These are phyloP conservation scores for Neobulgaria alba DNA, from an alignment of 2,329 filamentous ascomycete genomes.

Conservation along the genomic window DNA sequence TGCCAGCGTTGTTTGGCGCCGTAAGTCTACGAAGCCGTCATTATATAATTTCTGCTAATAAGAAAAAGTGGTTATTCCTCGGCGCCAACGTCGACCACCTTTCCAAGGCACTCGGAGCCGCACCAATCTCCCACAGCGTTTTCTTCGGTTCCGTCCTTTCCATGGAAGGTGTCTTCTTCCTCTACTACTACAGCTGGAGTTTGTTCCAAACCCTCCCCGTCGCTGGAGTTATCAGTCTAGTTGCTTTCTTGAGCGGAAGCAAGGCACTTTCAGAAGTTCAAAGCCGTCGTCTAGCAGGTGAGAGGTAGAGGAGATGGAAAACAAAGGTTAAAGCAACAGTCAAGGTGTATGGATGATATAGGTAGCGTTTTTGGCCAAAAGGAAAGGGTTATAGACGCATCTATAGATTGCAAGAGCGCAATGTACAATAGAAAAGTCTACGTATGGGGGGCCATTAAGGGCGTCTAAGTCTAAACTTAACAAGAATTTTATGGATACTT, in stretches of 20 bases:
- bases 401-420: slow-evolving; percentile 11
- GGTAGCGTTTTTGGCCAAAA: slow-evolving; percentile 4
- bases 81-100: slow-evolving; percentile 80
- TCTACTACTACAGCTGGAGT: slow-evolving; percentile 90
- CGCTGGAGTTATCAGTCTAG: slow-evolving; percentile 55
- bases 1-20: slow-evolving; percentile 63
- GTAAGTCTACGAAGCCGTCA: slow-evolving; percentile 40
- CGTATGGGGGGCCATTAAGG: neutral
- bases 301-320: slow-evolving; percentile 15
- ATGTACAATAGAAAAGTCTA: slow-evolving; percentile 13
- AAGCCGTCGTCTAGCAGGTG: slow-evolving; percentile 65
- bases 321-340: neutral
- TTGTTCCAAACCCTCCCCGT: slow-evolving; percentile 82
- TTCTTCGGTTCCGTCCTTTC: slow-evolving; percentile 83
- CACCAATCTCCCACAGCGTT: slow-evolving; percentile 70
- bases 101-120: slow-evolving; percentile 61
- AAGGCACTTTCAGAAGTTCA: slow-evolving; percentile 91
- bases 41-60: slow-evolving; percentile 14
- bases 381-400: slow-evolving; percentile 13
- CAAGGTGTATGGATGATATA: neutral
- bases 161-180: slow-evolving; percentile 86
- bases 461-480: no score
- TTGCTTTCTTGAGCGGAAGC: slow-evolving; percentile 79
- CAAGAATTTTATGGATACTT: no score
- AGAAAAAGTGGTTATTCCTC: slow-evolving; percentile 62